Percentiles rank a stretch among this genome's conserved stretches.
These are phyloP conservation scores for Cenchrus fungigraminus DNA, from an alignment of 176 grass and related monocot genomes.

Conservation along the genomic window DNA sequence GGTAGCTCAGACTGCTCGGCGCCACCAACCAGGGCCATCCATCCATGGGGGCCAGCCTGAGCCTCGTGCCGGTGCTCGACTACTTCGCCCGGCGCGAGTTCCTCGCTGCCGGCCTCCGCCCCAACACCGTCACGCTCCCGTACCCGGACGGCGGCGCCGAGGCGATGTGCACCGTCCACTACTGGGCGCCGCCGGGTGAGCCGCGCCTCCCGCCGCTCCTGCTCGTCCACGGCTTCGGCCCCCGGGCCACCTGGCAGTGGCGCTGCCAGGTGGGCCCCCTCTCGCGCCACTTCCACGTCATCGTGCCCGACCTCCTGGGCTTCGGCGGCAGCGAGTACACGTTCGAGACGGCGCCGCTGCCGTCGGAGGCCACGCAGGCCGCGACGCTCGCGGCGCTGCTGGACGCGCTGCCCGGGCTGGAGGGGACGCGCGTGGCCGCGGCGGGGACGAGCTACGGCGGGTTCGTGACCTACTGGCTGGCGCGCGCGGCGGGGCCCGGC, in stretches of 20 bases:
- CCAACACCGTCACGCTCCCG: constrained; percentile 47
- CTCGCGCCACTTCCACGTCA: constrained; percentile 67
- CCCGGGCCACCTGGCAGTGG: constrained; percentile 79
- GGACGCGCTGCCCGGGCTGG: constrained; percentile 36
- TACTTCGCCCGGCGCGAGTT: constrained; percentile 47
- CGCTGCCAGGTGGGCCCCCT: constrained; percentile 39
- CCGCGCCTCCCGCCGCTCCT: constrained; percentile 55
- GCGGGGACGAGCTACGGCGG: constrained; percentile 87
- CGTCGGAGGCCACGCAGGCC: constrained; percentile 62
- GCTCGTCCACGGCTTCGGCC: constrained; percentile 84
- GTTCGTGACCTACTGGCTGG: constrained; percentile 75
- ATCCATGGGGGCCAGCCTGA: constrained; percentile 59
- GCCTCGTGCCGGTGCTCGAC: constrained; percentile 65
- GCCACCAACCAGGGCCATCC: constrained; percentile 1
- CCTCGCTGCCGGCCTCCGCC: constrained; percentile 68
- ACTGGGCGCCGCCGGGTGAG: constrained; percentile 45
- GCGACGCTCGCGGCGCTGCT: constrained; percentile 60
- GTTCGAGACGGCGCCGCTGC: constrained; percentile 38
- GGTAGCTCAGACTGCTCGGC: not conserved
- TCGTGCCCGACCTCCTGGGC: constrained; percentile 80
- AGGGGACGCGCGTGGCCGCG: constrained; percentile 36
- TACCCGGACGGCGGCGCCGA: constrained; percentile 39
- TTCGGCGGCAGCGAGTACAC: constrained; percentile 55
- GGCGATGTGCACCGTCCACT: constrained; percentile 16
- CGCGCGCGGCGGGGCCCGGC: constrained; percentile 37